phyloP scores from a whole-genome alignment of 495 filamentous ascomycete species.

The Aspergillus indologenus region DNA sequence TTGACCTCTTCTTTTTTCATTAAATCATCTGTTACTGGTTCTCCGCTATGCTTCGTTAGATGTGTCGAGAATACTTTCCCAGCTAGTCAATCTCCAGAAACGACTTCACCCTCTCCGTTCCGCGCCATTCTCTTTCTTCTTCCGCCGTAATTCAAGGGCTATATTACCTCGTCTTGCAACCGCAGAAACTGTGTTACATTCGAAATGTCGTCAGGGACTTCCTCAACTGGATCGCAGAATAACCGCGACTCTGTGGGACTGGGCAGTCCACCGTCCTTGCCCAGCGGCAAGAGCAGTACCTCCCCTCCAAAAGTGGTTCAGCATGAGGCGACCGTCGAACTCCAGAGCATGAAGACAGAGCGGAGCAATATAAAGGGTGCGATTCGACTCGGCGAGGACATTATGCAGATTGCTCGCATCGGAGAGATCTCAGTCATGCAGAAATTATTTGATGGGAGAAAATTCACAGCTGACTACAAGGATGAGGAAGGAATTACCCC shows the following conservation, averaged over 20 bases:
- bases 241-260: constrained; percentile 26
- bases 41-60: constrained; percentile 16
- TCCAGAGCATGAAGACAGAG: constrained; percentile 58
- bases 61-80: not conserved
- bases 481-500: constrained; percentile 94
- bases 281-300: constrained; percentile 55
- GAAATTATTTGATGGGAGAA: constrained; percentile 79
- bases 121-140: constrained; percentile 1
- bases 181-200: not conserved
- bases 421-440: constrained; percentile 86
- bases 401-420: constrained; percentile 90
- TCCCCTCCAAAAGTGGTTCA: constrained; percentile 55
- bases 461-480: constrained; percentile 71
- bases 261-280: constrained; percentile 27
- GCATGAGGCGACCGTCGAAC: constrained; percentile 59
- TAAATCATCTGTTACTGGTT: too few species aligned
- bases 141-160: not conserved
- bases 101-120: constrained; percentile 9
- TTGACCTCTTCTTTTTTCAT: too few species aligned
- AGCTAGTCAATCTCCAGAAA: constrained; percentile 11
- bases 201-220: constrained; percentile 30
- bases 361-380: constrained; percentile 35
- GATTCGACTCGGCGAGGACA: constrained; percentile 70
- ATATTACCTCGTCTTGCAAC: not conserved
- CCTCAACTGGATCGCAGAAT: constrained; percentile 27